A percentile compares a stretch with the other conserved stretches of the same genome.
These are phyloP conservation scores for Lactarius sanguifluus DNA, from an alignment of 768 basidiomycete genomes.

Conservation along the genomic window DNA sequence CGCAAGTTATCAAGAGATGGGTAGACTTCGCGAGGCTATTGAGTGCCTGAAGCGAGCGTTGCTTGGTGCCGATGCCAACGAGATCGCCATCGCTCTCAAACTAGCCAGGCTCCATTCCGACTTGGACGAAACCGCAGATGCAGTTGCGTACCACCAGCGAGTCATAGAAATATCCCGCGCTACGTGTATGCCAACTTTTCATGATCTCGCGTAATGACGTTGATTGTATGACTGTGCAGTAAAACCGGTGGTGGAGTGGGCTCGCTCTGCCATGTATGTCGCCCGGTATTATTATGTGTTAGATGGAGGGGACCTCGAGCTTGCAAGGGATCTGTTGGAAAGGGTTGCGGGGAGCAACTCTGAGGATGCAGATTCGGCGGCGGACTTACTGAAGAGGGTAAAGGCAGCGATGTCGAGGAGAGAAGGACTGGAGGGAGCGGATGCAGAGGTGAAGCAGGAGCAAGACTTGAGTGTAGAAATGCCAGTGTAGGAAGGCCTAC, in stretches of 20 bases:
- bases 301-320: conserved; percentile 59
- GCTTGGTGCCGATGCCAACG: conserved; percentile 73
- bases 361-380: conserved; percentile 28
- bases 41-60: conserved; percentile 91
- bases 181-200: conserved; percentile 47
- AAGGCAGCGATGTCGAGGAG: conserved; percentile 25
- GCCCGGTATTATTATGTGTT: conserved; percentile 73
- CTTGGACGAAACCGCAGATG: conserved; percentile 64
- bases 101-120: conserved; percentile 70
- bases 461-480: conserved; percentile 15
- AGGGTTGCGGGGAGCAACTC: conserved; percentile 41
- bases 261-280: conserved; percentile 80
- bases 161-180: conserved; percentile 71
- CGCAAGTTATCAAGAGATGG: conserved; percentile 90
- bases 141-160: conserved; percentile 77
- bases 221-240: conserved; percentile 42
- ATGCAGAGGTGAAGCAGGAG: conserved; percentile 17
- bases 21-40: conserved; percentile 85
- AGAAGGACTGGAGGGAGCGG: conserved; percentile 3
- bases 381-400: conserved; percentile 29
- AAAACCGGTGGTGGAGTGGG: conserved; percentile 73
- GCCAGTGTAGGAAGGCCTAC: conserved; percentile 25
- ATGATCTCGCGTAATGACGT: conserved; percentile 20
- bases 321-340: conserved; percentile 76
- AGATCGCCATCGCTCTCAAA: conserved; percentile 69